A percentile compares a stretch with the other conserved stretches of the same genome.
phyloP scores from a whole-genome alignment of 208 protist genomes.

The Trypanosoma theileri region DNA sequence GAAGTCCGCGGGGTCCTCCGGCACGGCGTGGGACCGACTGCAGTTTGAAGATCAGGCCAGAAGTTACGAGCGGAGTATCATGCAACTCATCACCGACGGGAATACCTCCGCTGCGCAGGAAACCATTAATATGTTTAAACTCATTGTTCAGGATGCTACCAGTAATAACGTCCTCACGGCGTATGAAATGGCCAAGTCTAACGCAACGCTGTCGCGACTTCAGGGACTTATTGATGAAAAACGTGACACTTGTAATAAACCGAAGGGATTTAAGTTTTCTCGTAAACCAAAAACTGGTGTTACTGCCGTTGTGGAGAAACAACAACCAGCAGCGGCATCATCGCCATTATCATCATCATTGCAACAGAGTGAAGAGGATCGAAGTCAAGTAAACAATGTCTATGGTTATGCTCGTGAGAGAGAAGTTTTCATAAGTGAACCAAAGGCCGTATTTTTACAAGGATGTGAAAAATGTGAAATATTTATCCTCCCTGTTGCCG shows the following conservation, averaged over 20 bases:
- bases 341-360: slow-evolving; percentile 3
- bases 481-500: slow-evolving; percentile 63
- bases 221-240: slow-evolving; percentile 55
- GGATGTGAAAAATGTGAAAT: slow-evolving; percentile 55
- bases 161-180: slow-evolving; percentile 60
- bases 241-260: not conserved
- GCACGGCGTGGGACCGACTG: slow-evolving; percentile 39
- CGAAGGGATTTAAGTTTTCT: slow-evolving; percentile 68
- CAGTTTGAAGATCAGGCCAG: slow-evolving; percentile 62
- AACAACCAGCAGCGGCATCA: not conserved
- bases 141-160: slow-evolving; percentile 57
- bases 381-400: slow-evolving; percentile 5
- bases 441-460: slow-evolving; percentile 61
- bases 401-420: slow-evolving; percentile 37
- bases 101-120: slow-evolving; percentile 44
- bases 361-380: not conserved
- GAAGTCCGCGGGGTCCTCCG: slow-evolving; percentile 34
- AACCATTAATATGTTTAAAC: slow-evolving; percentile 41
- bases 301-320: not conserved
- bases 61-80: slow-evolving; percentile 39
- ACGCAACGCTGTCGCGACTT: slow-evolving; percentile 60
- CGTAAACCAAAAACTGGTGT: slow-evolving; percentile 31
- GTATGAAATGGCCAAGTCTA: slow-evolving; percentile 78
- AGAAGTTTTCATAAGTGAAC: slow-evolving; percentile 43
- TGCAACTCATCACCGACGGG: slow-evolving; percentile 22